Base-by-base conservation (phyloP, 208 protist genomes). In the Wallacemonas collosoma region DNA sequence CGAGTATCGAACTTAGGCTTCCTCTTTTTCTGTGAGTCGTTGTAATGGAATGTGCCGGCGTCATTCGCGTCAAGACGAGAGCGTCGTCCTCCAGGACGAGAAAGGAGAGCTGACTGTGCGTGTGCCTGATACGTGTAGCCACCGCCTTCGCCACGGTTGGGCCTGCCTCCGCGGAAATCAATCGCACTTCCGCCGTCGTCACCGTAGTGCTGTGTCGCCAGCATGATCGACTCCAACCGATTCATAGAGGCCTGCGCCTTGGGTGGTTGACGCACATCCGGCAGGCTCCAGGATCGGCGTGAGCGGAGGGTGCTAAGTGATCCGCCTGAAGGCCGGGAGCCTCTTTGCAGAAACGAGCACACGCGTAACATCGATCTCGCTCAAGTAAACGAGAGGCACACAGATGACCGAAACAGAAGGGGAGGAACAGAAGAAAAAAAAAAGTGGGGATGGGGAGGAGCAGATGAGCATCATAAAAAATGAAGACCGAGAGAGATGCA, bases 41-140 rank as follows among this genome's bases (percentile, higher is more conserved):
- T 47, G 50, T 82, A 77, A 43, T 90, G 85, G 68, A 82, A 86
- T 0, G 57, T 83, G 26, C 85, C 83, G n/a, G 72, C 56, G 1
- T 74, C 58, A 43, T 85, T 68, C 15, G 60, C 38, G 39, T 75
- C 72, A 41, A 90, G 39, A 40, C 76, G 83, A 12, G 80, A 75
- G 6, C 50, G 56, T 17, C 85, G 76, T 14, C 81, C 79, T 17
- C 73, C 83, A 2, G 87, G 87, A n/a, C 87, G 79, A 4, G 87
- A 93, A 61, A 89, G 78, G n/a, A 93, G 60, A 17, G 73, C 83
- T 3, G 68, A 64, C 43, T 87, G 78, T n/a, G 68, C 75, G 26
- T 79, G 73, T 14, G 81, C 64, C 35, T 73, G 54, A 65, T 80
- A 89, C 35, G 76, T 77, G 55, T 64, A 73, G 2, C 75, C 71